Percentiles rank a stretch among this genome's conserved stretches.
Conservation (phyloP, 768 basidiomycete genomes). For the Boletus pseudopeckii region DNA sequence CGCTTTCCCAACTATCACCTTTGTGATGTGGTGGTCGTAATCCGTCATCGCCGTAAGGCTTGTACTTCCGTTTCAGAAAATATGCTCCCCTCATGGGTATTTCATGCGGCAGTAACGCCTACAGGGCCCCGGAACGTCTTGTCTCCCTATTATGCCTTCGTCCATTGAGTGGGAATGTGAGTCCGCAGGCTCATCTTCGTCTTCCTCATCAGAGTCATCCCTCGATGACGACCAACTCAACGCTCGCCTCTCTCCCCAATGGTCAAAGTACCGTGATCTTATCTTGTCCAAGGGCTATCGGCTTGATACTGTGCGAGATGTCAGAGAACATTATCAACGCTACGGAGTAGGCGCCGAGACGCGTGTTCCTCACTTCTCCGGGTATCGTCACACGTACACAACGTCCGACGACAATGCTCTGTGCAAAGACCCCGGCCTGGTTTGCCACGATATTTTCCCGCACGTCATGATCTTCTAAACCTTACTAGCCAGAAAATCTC, state of each 20-base stretch:
- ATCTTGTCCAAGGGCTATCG: conserved; percentile 53
- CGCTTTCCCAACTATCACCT: not conserved
- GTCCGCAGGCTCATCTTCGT: conserved; percentile 34
- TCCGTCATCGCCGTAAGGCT: not conserved
- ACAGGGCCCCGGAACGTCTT: not conserved
- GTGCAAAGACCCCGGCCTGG: conserved; percentile 70
- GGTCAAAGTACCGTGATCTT: conserved; percentile 51
- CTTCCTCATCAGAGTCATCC: conserved; percentile 49
- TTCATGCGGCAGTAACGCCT: conserved; percentile 5
- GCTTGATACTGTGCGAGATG: conserved; percentile 68
- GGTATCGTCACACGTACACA: conserved; percentile 33
- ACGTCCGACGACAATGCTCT: conserved; percentile 53
- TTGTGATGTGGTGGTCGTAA: not conserved
- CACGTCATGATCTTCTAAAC: conserved; percentile 6
- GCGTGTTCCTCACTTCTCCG: conserved; percentile 24
- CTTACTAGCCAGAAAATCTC: conserved; percentile 60
- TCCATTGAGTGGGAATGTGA: conserved; percentile 46
- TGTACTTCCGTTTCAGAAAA: not conserved
- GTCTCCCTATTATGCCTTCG: conserved; percentile 69
- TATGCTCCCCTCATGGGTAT: conserved; percentile 8
- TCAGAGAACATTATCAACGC: conserved; percentile 52
- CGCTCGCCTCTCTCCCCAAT: conserved; percentile 55
- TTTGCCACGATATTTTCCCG: conserved; percentile 30
- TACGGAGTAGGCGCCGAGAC: conserved; percentile 24
- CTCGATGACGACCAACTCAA: conserved; percentile 54